Conservation (phyloP, 2,329 filamentous ascomycete species). For the Allantophomopsis lycopodina region DNA sequence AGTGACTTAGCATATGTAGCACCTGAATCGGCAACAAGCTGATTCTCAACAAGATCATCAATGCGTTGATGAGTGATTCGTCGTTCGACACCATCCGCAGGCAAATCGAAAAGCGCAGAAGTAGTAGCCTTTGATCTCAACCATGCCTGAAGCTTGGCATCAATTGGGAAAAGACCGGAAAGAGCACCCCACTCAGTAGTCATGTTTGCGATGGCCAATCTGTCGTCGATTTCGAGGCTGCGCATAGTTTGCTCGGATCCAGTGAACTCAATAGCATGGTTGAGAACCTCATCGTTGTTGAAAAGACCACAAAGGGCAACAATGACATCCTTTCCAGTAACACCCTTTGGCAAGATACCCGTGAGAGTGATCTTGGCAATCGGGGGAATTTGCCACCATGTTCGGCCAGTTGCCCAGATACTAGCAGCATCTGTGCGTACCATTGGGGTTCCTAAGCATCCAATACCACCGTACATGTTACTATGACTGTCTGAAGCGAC, state of each 20-base stretch:
- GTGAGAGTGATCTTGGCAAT: slow-evolving; percentile 69
- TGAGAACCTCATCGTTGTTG: slow-evolving; percentile 76
- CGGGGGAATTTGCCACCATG: slow-evolving; percentile 83
- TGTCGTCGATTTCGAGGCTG: slow-evolving; percentile 57
- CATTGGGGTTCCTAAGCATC: slow-evolving; percentile 64
- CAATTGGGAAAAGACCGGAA: slow-evolving; percentile 66
- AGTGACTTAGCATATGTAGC: slow-evolving; percentile 75
- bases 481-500: slow-evolving; percentile 70
- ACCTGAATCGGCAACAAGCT: slow-evolving; percentile 56
- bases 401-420: slow-evolving; percentile 72
- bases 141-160: slow-evolving; percentile 59
- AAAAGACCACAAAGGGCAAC: slow-evolving; percentile 79
- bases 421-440: slow-evolving; percentile 79
- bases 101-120: slow-evolving; percentile 43
- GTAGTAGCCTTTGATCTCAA: slow-evolving; percentile 62
- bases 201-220: slow-evolving; percentile 70
- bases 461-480: slow-evolving; percentile 75
- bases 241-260: slow-evolving; percentile 66
- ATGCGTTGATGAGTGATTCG: slow-evolving; percentile 62
- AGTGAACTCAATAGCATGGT: slow-evolving; percentile 80
- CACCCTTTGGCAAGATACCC: slow-evolving; percentile 61
- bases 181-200: slow-evolving; percentile 70
- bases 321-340: slow-evolving; percentile 90
- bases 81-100: slow-evolving; percentile 29
- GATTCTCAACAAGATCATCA: slow-evolving; percentile 57